Evolutionary conservation across 768 basidiomycete species (phyloP).

Genomic region (Podaxis sp.): DNA sequence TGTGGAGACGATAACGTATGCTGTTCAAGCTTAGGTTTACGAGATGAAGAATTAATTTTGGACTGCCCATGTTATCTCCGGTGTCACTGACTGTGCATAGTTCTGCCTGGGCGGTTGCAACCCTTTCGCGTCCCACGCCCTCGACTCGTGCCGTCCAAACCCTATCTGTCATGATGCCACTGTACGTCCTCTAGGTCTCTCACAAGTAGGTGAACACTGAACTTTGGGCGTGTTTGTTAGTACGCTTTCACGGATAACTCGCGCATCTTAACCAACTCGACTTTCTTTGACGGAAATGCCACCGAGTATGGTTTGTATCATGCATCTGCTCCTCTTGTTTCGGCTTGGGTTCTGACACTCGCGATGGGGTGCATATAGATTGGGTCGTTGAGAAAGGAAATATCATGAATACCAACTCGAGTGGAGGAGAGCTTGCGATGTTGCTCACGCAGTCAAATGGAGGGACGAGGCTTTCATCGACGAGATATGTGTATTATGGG

Average conservation of each 20-base stretch:
- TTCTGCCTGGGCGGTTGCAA: slow-evolving; percentile 90
- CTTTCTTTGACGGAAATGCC: slow-evolving; percentile 73
- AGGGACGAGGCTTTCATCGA: slow-evolving; percentile 78
- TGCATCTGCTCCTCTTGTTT: background rate
- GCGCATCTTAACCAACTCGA: slow-evolving; percentile 63
- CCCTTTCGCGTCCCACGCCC: slow-evolving; percentile 63
- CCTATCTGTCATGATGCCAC: slow-evolving; percentile 69
- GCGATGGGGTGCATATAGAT: slow-evolving; percentile 37
- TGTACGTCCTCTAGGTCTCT: slow-evolving; percentile 33
- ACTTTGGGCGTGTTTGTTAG: slow-evolving; percentile 30
- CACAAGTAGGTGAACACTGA: background rate
- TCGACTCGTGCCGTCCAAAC: slow-evolving; percentile 67
- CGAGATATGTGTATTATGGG: slow-evolving; percentile 82
- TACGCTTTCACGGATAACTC: slow-evolving; percentile 64
- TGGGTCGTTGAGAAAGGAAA: slow-evolving; percentile 71
- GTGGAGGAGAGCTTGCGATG: slow-evolving; percentile 66
- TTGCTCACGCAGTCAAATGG: slow-evolving; percentile 68
- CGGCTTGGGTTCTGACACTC: background rate
- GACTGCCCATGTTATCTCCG: background rate
- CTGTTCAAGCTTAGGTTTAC: slow-evolving; percentile 1
- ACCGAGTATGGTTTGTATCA: slow-evolving; percentile 54
- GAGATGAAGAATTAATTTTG: background rate
- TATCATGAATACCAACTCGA: slow-evolving; percentile 60
- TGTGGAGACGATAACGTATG: slow-evolving; percentile 48
- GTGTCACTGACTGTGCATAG: slow-evolving; percentile 30